Base-by-base conservation (phyloP, 1,139 yeast genomes). In the Pichia sp. region DNA sequence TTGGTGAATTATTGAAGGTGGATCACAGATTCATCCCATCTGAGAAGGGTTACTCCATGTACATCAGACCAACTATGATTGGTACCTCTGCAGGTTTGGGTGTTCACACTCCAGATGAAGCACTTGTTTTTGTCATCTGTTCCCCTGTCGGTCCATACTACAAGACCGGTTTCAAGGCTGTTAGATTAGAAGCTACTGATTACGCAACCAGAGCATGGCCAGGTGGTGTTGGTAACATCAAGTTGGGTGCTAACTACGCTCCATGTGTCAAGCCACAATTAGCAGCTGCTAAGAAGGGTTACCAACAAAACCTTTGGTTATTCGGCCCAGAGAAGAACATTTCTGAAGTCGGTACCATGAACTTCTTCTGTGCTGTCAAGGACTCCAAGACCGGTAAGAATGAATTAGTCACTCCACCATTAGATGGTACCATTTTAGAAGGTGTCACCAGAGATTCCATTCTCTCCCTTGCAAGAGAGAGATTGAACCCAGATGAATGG, bases 161-260 rank as follows among this genome's bases (percentile, higher is more conserved):
- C 59, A 74, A 81, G 51, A 78, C 94, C 13, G 96, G 96, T 8
- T 88, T 88, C 76, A 86, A 87, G 63, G 96, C 97, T 24, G 95
- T 91, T 34, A 71, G 77, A 39, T 69, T 91, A 44, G 96, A 88
- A 66, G 97, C 97, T 48, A 86, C 96, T 24, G 94, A 85, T 57
- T 77, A 84, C 51, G 94, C 94, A 32, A 91, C 88, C 19, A 81
- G 97, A 66, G 96, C 98, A 13, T 91, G 97, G 97, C 97, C 97
- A 53, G 96, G 96, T 55, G 98, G 97, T 59, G 87, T 79, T 47
- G 98, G 98, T 62, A 80, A 87, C 70, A 80, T 77, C 63, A 91
- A 91, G 66, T 74, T 91, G 53, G 98, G 98, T 60, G 97, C 96
- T 42, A 91, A 91, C 67, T 91, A 91, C 58, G 97, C 96, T 29